These are phyloP conservation scores for Monosporascus ibericus DNA, from an alignment of 2,329 filamentous ascomycete genomes.

Conservation along the genomic window DNA sequence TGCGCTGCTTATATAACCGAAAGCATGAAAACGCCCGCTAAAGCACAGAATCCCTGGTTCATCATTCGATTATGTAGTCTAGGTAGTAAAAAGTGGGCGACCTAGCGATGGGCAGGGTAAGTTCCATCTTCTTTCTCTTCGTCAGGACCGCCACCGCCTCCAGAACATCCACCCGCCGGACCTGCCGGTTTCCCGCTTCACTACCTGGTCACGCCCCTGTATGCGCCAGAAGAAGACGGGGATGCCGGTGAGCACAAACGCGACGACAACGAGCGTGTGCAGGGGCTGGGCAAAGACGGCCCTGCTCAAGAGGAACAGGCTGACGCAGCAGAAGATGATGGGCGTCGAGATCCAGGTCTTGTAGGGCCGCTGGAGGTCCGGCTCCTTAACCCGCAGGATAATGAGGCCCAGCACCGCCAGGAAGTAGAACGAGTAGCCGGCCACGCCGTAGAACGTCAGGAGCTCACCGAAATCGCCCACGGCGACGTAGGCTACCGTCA, in stretches of 20 bases:
- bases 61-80: no score
- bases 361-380: conserved; percentile 83
- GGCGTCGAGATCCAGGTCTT: conserved; percentile 95
- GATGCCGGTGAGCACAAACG: conserved; percentile 76
- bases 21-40: conserved; percentile 8
- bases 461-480: conserved; percentile 89
- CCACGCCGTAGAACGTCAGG: conserved; percentile 95
- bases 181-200: conserved; percentile 33
- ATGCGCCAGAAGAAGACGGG: conserved; percentile 88
- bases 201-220: conserved; percentile 52
- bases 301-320: conserved; percentile 80
- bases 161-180: conserved; percentile 53
- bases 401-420: conserved; percentile 90
- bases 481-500: conserved; percentile 73
- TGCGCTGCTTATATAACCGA: conserved; percentile 4
- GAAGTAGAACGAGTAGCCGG: conserved; percentile 97
- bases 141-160: conserved; percentile 32
- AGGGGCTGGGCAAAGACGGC: conserved; percentile 87
- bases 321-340: conserved; percentile 97
- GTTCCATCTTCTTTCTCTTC: not conserved
- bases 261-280: conserved; percentile 82
- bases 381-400: conserved; percentile 80
- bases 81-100: no score
- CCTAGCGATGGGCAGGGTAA: no score
- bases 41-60: conserved; percentile 1